Conservation (phyloP, 2,329 filamentous ascomycete species). For the Shiraia bambusicola region DNA sequence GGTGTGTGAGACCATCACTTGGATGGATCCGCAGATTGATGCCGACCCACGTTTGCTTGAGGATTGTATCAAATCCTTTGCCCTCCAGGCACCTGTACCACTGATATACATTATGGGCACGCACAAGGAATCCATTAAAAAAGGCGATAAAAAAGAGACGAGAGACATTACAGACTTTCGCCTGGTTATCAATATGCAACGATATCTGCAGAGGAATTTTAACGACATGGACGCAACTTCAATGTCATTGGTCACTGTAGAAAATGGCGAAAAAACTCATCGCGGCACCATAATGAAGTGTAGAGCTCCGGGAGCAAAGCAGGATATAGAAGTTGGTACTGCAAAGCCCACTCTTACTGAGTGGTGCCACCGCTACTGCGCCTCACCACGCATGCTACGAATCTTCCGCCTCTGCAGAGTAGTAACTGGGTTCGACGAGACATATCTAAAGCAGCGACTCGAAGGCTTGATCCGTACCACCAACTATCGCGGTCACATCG, state of each 20-base stretch:
- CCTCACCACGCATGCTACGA: conserved; percentile 59
- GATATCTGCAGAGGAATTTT: conserved; percentile 30
- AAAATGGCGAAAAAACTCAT: conserved; percentile 61
- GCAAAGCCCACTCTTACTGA: conserved; percentile 50
- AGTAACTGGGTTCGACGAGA: conserved; percentile 64
- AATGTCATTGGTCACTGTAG: conserved; percentile 48
- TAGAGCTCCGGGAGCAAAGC: conserved; percentile 50
- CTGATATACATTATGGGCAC: conserved; percentile 43
- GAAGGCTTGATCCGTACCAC: conserved; percentile 61
- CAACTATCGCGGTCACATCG: conserved; percentile 65
- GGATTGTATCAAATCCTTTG: conserved; percentile 26
- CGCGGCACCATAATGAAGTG: conserved; percentile 64
- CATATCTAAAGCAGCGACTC: conserved; percentile 55
- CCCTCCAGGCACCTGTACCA: conserved; percentile 32
- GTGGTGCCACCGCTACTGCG: conserved; percentile 71
- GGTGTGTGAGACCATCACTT: conserved; percentile 26
- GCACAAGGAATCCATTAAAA: conserved; percentile 40
- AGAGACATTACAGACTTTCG: conserved; percentile 42
- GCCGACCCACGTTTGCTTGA: conserved; percentile 37
- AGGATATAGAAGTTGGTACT: conserved; percentile 50
- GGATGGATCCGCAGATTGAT: conserved; percentile 38
- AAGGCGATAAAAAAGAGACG: conserved; percentile 40
- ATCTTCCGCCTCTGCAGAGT: conserved; percentile 45
- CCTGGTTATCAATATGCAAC: conserved; percentile 37
- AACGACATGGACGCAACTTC: conserved; percentile 16